Base-by-base conservation (phyloP, 257 asterid species). In the Ilex aquifolium region DNA sequence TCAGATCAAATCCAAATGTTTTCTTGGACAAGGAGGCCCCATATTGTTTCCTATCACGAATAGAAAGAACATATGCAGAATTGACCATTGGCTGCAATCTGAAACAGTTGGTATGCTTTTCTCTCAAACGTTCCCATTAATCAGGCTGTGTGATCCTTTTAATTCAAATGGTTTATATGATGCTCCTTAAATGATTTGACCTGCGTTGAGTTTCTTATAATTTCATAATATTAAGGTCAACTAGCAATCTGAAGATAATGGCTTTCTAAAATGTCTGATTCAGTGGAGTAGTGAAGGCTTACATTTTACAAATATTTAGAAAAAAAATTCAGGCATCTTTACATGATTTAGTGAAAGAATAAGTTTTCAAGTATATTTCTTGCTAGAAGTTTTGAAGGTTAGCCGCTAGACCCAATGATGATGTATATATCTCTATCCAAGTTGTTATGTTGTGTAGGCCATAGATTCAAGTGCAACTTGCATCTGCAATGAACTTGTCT, bases 61-160 rank as follows among this genome's bases (percentile, higher is more conserved):
- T 92, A 32, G 97, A 82, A 77, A 71, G 74, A 68, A 76, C 97
- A 32, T 77, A 73, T 46, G 94, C 96, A 40, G 96, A 85, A 61
- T 64, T 92, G 65, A 92, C 93, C 39, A 62, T 92, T 72, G 95
- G 97, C 68, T 92, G 97, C 91, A 89, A 89, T 68, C 85, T 92
- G 31, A 89, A 78, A 63, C 57, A 61, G 54, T 63, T 76, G 85
- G 99, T 88, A 82, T 10, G 66, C 48, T 2, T 42, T 16, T 31
- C 60, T 51, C 44, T 61, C 50, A 56, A 21, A 29, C 65, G 59
- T 72, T 27, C 17, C 52, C 16, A 55, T 21, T 21, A 21, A 21
- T 21, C 27, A 21, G 27, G 60, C 32, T 59, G 14, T 49, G 27
- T 21, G 27, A 21, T 12, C 16, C 16, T 49, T 49, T 49, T 49